phyloP scores from a whole-genome alignment of 140 eudicot genomes.

The Oenanthe javanica region DNA sequence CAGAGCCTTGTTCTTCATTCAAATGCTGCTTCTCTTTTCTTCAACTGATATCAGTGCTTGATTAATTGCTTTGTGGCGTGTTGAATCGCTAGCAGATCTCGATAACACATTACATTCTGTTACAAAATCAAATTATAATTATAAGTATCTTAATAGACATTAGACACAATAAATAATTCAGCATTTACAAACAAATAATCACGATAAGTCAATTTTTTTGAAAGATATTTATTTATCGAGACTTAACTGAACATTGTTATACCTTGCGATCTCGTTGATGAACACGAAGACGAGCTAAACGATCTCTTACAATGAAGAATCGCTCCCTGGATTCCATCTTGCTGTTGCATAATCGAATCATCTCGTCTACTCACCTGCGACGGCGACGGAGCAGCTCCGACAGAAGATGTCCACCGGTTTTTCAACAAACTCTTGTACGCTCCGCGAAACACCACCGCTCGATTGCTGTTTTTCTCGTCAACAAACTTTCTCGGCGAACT shows the following conservation, averaged over 20 bases:
- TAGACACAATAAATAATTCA: not conserved
- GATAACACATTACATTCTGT: constrained; percentile 39
- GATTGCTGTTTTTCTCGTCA: constrained; percentile 32
- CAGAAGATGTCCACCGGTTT: constrained; percentile 47
- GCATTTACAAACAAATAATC: too few relatives aligned
- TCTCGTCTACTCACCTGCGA: constrained; percentile 41
- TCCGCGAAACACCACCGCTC: constrained; percentile 29
- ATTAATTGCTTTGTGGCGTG: constrained; percentile 14
- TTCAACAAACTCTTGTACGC: constrained; percentile 47
- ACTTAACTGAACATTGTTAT: not conserved
- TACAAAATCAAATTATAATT: not conserved
- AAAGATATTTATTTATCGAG: too few relatives aligned
- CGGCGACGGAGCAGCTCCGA: constrained; percentile 25
- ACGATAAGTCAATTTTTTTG: too few relatives aligned
- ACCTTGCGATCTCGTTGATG: constrained; percentile 11
- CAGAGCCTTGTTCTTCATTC: constrained; percentile 5
- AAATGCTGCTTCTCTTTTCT: constrained; percentile 38
- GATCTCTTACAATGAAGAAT: constrained; percentile 82
- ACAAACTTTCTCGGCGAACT: constrained; percentile 38
- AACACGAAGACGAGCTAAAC: constrained; percentile 40
- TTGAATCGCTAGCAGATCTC: constrained; percentile 48
- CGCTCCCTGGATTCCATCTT: constrained; percentile 66
- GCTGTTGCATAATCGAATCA: constrained; percentile 42
- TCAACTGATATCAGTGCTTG: constrained; percentile 19
- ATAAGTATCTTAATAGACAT: not conserved